These are phyloP conservation scores for Fraxinus platypoda DNA, from an alignment of 305 asterid genomes.

Conservation along the genomic window DNA sequence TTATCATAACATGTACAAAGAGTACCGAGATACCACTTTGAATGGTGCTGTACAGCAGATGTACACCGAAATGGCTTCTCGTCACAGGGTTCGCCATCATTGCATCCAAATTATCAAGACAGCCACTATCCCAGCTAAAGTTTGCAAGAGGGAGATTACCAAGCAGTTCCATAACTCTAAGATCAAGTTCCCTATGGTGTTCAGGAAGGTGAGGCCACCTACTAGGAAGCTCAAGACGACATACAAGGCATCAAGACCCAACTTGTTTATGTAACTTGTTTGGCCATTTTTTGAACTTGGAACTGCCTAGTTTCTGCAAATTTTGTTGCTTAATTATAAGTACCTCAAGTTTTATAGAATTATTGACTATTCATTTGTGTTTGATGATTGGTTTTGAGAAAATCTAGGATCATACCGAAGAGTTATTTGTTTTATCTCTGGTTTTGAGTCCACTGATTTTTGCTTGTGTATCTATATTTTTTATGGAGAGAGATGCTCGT, in stretches of 20 bases:
- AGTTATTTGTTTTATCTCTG: neutral
- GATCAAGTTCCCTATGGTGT: slow-evolving; percentile 51
- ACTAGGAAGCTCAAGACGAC: slow-evolving; percentile 53
- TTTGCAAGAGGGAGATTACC: slow-evolving; percentile 60
- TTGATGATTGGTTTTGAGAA: neutral
- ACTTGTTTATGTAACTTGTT: slow-evolving; percentile 43
- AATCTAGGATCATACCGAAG: neutral
- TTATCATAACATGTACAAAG: slow-evolving; percentile 86
- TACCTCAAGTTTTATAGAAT: neutral
- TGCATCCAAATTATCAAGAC: slow-evolving; percentile 63
- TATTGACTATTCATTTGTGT: neutral
- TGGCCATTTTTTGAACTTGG: neutral
- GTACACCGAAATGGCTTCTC: slow-evolving; percentile 68
- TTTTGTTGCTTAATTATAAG: neutral
- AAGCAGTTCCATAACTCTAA: slow-evolving; percentile 54
- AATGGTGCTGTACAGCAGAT: slow-evolving; percentile 58
- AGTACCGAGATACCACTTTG: slow-evolving; percentile 54
- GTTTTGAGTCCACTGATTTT: neutral
- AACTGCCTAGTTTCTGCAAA: neutral
- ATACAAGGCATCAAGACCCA: slow-evolving; percentile 54
- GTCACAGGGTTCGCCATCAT: slow-evolving; percentile 50
- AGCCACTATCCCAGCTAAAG: slow-evolving; percentile 55
- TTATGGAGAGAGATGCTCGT: neutral
- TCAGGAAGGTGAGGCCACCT: slow-evolving; percentile 57
- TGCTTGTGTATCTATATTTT: neutral